Percentiles rank a stretch among this genome's conserved stretches.
Evolutionary conservation across 257 asterid genomes (phyloP).

Genomic region (Nicotiana paniculata): DNA sequence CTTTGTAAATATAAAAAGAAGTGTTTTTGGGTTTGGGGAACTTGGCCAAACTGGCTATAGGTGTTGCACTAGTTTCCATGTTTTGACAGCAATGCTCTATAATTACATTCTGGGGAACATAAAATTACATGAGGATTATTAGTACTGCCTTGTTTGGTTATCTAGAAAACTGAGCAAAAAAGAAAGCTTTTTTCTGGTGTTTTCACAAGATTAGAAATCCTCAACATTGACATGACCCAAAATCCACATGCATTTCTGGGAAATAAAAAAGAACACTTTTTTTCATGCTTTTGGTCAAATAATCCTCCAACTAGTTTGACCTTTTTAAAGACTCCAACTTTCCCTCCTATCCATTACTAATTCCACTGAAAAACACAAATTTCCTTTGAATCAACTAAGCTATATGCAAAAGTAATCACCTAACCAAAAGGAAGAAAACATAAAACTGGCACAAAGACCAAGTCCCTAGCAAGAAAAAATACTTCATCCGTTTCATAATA

Average conservation of each 20-base stretch:
- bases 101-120: conserved; percentile 12
- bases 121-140: neutral
- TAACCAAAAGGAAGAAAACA: neutral
- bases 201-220: conserved; percentile 3
- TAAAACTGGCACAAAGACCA: too few relatives aligned
- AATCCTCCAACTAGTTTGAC: too few relatives aligned
- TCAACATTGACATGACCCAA: neutral
- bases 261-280: neutral
- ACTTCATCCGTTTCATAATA: too few relatives aligned
- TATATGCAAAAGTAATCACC: too few relatives aligned
- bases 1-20: too few relatives aligned
- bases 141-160: conserved; percentile 14
- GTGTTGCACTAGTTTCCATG: too few relatives aligned
- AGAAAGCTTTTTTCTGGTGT: neutral
- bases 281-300: neutral
- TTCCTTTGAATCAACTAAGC: too few relatives aligned
- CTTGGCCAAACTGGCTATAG: too few relatives aligned
- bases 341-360: neutral
- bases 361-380: too few relatives aligned
- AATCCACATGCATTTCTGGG: neutral
- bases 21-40: too few relatives aligned
- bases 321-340: neutral
- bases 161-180: conserved; percentile 1
- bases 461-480: too few relatives aligned
- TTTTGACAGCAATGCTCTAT: too few relatives aligned